Conservation (phyloP, 805 yeast species). For the Wickerhamomyces silvicola region DNA sequence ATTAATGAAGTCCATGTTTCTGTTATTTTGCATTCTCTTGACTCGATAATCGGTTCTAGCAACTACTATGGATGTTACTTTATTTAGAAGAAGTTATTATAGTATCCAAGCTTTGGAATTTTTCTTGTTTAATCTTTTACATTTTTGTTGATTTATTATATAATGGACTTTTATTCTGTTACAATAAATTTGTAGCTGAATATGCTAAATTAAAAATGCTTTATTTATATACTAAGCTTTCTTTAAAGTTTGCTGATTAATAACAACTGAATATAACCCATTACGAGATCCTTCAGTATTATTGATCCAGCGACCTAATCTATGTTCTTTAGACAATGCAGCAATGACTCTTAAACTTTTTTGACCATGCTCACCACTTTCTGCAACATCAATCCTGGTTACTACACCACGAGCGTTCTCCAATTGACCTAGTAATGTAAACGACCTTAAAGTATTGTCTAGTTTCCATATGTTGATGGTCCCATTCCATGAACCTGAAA, state of each 20-base stretch:
- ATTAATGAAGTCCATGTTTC: too few relatives aligned
- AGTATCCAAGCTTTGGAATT: too few relatives aligned
- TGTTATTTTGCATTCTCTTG: too few relatives aligned
- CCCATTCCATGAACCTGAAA: constrained; percentile 89
- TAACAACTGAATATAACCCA: constrained; percentile 54
- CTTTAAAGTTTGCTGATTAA: constrained; percentile 31
- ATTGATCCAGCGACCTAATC: constrained; percentile 80
- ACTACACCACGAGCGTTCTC: constrained; percentile 63
- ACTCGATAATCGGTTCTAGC: too few relatives aligned
- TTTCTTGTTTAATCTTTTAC: too few relatives aligned
- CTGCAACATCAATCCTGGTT: constrained; percentile 52
- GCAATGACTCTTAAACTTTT: constrained; percentile 54
- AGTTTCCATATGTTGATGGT: constrained; percentile 72
- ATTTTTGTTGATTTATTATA: too few relatives aligned
- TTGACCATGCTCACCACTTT: constrained; percentile 45
- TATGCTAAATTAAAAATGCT: constrained; percentile 1
- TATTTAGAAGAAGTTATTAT: too few relatives aligned
- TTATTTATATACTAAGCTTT: constrained; percentile 5
- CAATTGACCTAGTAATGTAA: constrained; percentile 50
- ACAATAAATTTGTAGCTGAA: constrained; percentile 1
- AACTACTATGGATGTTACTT: too few relatives aligned
- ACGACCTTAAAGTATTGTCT: constrained; percentile 54
- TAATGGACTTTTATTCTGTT: constrained; percentile 1
- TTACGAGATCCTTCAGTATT: constrained; percentile 63
- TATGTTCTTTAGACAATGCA: constrained; percentile 76